Conservation (phyloP, 2,329 filamentous ascomycete species). For the Cladophialophora yegresii region DNA sequence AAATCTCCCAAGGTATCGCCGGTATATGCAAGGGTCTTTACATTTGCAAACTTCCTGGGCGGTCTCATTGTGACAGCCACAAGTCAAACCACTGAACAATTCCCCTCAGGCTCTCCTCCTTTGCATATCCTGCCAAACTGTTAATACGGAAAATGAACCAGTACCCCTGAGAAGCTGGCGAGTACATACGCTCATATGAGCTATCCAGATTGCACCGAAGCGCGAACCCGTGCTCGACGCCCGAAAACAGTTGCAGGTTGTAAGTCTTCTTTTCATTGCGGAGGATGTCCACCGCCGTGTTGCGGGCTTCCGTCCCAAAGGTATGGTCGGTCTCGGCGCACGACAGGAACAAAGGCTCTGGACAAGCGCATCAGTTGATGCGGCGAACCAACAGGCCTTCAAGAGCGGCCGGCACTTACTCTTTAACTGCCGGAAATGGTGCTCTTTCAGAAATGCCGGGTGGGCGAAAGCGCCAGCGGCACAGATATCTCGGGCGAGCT, state of each 20-base stretch:
- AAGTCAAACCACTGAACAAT: slow-evolving; percentile 30
- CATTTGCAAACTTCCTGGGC: background rate
- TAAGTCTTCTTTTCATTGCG: slow-evolving; percentile 30
- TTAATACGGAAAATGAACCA: background rate
- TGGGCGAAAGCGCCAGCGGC: slow-evolving; percentile 55
- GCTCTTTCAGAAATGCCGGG: slow-evolving; percentile 54
- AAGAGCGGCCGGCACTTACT: slow-evolving; percentile 8
- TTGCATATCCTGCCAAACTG: slow-evolving; percentile 21
- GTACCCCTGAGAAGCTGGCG: background rate
- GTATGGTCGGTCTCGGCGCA: slow-evolving; percentile 30
- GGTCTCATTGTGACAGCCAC: slow-evolving; percentile 20
- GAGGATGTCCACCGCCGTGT: slow-evolving; percentile 30
- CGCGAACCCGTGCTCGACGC: slow-evolving; percentile 38
- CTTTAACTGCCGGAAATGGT: slow-evolving; percentile 47
- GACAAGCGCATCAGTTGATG: slow-evolving; percentile 1
- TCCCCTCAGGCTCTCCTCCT: slow-evolving; percentile 27
- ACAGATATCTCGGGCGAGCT: slow-evolving; percentile 44
- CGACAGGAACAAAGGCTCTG: slow-evolving; percentile 29
- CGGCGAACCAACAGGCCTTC: background rate
- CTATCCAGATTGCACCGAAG: slow-evolving; percentile 31
- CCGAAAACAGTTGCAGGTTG: slow-evolving; percentile 35
- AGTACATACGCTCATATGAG: slow-evolving; percentile 26
- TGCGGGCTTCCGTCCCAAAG: slow-evolving; percentile 27
- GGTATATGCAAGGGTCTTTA: background rate
- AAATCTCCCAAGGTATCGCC: background rate